These are phyloP conservation scores for Malassezia globosa DNA, from an alignment of 1,284 basidiomycete species.

Conservation along the genomic window DNA sequence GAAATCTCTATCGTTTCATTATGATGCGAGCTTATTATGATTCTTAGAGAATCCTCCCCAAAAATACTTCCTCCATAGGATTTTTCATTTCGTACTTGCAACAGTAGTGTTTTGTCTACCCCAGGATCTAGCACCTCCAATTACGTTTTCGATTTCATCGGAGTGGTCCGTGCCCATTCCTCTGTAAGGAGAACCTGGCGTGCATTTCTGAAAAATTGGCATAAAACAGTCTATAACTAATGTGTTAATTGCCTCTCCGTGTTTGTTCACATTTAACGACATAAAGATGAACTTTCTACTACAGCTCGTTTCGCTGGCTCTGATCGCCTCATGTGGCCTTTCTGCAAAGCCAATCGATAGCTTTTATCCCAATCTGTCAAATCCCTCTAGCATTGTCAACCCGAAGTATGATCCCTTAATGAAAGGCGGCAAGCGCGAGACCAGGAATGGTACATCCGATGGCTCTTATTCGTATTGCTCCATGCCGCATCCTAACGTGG, in stretches of 20 bases:
- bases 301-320: background rate
- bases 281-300: background rate
- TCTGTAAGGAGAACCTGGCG: too few species aligned
- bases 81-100: too few species aligned
- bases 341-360: background rate
- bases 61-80: too few species aligned
- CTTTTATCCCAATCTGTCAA: slow-evolving; percentile 5
- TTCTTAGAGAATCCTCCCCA: too few species aligned
- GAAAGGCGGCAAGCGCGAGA: background rate
- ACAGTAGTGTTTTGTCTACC: too few species aligned
- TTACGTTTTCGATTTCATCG: too few species aligned
- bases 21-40: too few species aligned
- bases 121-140: too few species aligned
- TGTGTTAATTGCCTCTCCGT: background rate
- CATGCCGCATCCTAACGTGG: slow-evolving; percentile 9
- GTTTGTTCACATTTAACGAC: background rate
- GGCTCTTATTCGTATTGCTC: slow-evolving; percentile 14
- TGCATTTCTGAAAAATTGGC: too few species aligned
- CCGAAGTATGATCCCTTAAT: slow-evolving; percentile 3
- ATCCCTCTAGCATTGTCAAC: background rate
- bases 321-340: background rate
- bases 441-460: slow-evolving; percentile 2
- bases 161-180: too few species aligned
- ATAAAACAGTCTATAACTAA: too few species aligned
- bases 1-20: too few species aligned